Percentiles rank a stretch among this genome's conserved stretches.
Conservation (phyloP, 2,329 filamentous ascomycete species). For the Aspergillus jensenii region DNA sequence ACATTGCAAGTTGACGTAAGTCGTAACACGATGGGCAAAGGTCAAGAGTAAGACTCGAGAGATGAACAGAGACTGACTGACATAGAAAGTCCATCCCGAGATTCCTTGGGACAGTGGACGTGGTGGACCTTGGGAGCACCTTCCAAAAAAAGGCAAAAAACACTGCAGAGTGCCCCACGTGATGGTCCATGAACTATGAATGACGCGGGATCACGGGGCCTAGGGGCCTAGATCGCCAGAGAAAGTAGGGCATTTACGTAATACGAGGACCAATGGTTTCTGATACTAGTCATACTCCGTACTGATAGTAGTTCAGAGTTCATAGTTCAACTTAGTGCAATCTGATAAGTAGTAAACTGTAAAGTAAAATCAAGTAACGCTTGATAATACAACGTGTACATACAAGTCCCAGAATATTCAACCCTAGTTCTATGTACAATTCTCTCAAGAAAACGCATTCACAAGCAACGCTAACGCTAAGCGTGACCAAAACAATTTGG, state of each 20-base stretch:
- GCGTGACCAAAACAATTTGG: background rate
- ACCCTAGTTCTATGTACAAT: background rate
- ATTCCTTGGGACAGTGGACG: too few species aligned
- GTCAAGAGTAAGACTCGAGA: too few species aligned
- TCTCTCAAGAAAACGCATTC: background rate
- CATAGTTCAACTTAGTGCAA: background rate
- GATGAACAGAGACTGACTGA: background rate
- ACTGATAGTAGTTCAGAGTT: too few species aligned
- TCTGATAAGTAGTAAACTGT: background rate
- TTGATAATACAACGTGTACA: background rate
- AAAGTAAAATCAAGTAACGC: too few species aligned
- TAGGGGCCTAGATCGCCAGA: too few species aligned
- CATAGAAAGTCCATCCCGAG: background rate
- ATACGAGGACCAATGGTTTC: too few species aligned
- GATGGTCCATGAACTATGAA: background rate
- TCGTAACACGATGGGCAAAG: too few species aligned
- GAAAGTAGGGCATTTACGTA: too few species aligned
- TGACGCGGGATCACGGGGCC: background rate
- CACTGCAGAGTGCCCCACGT: background rate
- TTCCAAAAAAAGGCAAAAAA: background rate
- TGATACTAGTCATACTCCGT: too few species aligned
- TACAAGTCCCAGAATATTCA: background rate
- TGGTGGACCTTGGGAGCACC: background rate
- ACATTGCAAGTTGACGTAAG: too few species aligned
- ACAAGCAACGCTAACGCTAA: constrained; percentile 1